A percentile compares a stretch with the other conserved stretches of the same genome.
Evolutionary conservation across 306 rosid species (phyloP).

Genomic region (Cucumis melo): DNA sequence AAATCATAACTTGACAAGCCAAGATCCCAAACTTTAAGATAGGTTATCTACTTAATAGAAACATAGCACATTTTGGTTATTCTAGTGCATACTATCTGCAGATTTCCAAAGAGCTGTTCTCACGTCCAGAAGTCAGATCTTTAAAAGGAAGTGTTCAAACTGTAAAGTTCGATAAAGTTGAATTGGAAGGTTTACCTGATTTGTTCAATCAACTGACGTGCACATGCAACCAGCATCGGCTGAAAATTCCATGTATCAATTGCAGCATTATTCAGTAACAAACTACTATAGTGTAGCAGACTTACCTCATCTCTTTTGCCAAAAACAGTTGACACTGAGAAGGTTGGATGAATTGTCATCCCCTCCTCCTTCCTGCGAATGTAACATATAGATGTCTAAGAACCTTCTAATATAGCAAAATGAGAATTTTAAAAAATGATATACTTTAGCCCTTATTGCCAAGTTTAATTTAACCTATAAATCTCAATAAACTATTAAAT

Average conservation of each 20-base stretch:
- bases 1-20: not conserved
- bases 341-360: constrained; percentile 58
- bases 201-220: constrained; percentile 73
- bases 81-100: not conserved
- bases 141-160: not conserved
- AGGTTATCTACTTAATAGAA: not conserved
- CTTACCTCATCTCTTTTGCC: constrained; percentile 94
- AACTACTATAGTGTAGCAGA: not conserved
- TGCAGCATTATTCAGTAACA: not conserved
- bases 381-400: not conserved
- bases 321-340: constrained; percentile 66
- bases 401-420: not conserved
- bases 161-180: not conserved
- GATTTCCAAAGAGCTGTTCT: not conserved
- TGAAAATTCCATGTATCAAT: constrained; percentile 25
- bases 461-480: no score
- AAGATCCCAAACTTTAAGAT: not conserved
- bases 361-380: constrained; percentile 76
- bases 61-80: not conserved
- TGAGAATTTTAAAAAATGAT: not conserved
- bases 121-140: not conserved
- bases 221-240: constrained; percentile 83
- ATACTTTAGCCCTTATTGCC: not conserved
- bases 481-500: not conserved
- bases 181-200: constrained; percentile 35